Conservation (phyloP, 257 asterid genomes). For the Sherardia arvensis region DNA sequence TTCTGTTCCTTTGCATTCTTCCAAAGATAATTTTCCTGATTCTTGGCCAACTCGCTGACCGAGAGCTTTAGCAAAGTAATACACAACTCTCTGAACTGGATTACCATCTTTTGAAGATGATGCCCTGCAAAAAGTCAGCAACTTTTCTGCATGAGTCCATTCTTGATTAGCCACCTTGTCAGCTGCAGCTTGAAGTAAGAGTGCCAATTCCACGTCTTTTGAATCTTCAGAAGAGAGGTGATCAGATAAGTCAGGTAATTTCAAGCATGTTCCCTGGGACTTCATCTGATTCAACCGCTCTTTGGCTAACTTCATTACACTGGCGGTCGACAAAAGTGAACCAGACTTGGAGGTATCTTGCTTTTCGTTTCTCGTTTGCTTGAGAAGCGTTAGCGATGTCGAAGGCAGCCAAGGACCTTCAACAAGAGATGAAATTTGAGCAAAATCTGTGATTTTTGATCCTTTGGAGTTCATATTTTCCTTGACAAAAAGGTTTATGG, state of each 20-base stretch:
- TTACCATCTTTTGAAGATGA: slow-evolving; percentile 23
- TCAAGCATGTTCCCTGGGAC: not conserved
- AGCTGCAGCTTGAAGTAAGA: slow-evolving; percentile 39
- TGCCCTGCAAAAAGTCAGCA: slow-evolving; percentile 18
- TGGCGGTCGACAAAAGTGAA: not conserved
- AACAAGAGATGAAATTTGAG: not conserved
- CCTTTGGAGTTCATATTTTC: not conserved
- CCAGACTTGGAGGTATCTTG: not conserved
- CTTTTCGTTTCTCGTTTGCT: not conserved
- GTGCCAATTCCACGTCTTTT: slow-evolving; percentile 30
- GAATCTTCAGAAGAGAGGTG: slow-evolving; percentile 22
- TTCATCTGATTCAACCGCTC: not conserved
- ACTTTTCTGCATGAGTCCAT: slow-evolving; percentile 22
- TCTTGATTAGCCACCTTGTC: slow-evolving; percentile 30
- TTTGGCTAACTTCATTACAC: slow-evolving; percentile 16
- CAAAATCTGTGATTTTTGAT: not conserved
- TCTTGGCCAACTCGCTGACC: slow-evolving; percentile 19
- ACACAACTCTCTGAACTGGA: slow-evolving; percentile 25
- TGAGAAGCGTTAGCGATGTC: slow-evolving; percentile 8
- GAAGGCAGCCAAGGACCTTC: not conserved
- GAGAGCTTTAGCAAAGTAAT: slow-evolving; percentile 29
- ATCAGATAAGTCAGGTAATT: not conserved
- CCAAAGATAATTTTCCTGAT: slow-evolving; percentile 9
- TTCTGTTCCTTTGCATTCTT: not conserved
- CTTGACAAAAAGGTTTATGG: not conserved